Evolutionary conservation across 2,329 filamentous ascomycete genomes (phyloP).

Genomic region (Aschersonia sp.): DNA sequence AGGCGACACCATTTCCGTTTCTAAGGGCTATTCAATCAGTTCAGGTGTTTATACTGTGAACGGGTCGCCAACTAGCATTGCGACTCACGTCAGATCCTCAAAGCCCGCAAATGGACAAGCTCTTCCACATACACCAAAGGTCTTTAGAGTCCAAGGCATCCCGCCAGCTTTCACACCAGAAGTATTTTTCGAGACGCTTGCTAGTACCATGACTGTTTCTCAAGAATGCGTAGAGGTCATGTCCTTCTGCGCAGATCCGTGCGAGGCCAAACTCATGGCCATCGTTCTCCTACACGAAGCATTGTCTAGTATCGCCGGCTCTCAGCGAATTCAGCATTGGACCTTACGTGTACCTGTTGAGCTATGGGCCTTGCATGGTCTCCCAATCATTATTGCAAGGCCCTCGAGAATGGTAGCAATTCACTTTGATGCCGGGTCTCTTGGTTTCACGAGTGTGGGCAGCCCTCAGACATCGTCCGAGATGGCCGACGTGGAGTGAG

Average conservation of each 20-base stretch:
- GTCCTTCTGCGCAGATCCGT: neutral
- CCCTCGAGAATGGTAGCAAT: neutral
- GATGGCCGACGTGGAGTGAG: neutral
- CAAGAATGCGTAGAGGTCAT: neutral
- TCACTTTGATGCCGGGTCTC: neutral
- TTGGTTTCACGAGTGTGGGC: neutral
- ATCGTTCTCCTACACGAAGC: neutral
- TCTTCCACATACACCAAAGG: neutral
- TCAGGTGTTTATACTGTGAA: neutral
- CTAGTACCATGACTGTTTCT: neutral
- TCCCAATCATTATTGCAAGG: neutral
- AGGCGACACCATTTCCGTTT: neutral
- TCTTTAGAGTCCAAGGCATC: neutral
- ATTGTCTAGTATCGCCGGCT: neutral
- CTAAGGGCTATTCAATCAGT: neutral
- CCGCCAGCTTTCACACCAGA: neutral
- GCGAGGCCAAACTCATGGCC: neutral
- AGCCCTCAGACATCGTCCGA: neutral
- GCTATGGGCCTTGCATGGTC: neutral
- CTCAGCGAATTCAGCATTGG: neutral
- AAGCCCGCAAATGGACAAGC: neutral
- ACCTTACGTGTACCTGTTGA: neutral
- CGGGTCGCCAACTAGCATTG: neutral
- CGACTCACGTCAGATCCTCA: neutral
- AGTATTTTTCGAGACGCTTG: neutral